phyloP scores from a whole-genome alignment of 176 grass and related monocot species.

The Aegilops speltoides region DNA sequence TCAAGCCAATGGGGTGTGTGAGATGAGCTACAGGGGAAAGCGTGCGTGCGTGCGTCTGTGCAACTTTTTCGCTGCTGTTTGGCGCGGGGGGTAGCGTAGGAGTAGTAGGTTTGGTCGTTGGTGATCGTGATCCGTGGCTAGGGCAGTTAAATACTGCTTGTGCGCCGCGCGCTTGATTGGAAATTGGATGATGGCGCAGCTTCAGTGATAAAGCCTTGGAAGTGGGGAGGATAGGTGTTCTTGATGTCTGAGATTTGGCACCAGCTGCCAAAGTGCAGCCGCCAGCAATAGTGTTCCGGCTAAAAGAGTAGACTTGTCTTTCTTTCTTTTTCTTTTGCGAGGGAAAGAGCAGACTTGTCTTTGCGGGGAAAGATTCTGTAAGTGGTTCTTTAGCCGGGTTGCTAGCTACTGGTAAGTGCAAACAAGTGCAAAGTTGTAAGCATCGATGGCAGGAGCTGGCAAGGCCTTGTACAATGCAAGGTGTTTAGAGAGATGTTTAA shows the following conservation, averaged over 20 bases:
- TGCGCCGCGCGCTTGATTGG: not conserved
- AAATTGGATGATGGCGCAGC: not conserved
- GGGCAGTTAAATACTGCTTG: not conserved
- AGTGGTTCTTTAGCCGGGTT: too few relatives aligned
- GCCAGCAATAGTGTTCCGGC: slow-evolving; percentile 10
- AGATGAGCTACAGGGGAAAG: slow-evolving; percentile 11
- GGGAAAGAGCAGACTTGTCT: not conserved
- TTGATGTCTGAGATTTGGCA: not conserved
- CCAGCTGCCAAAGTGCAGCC: slow-evolving; percentile 9
- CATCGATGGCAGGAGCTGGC: too few relatives aligned
- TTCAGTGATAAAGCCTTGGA: not conserved
- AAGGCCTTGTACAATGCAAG: too few relatives aligned
- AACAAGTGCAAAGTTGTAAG: too few relatives aligned
- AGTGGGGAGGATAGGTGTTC: not conserved
- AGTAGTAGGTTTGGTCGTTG: slow-evolving; percentile 2
- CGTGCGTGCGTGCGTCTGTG: slow-evolving; percentile 14
- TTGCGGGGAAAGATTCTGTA: not conserved
- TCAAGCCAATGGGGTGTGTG: slow-evolving; percentile 7
- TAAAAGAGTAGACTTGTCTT: not conserved
- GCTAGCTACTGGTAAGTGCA: too few relatives aligned
- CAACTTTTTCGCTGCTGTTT: not conserved
- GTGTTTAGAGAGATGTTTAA: too few relatives aligned
- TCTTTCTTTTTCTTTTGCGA: too few relatives aligned
- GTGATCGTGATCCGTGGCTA: not conserved
- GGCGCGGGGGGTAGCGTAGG: not conserved